Evolutionary conservation across 139 green algal species (phyloP), one percentile per base, ranked within the genome.

Genomic region (Tetraselmis striata): DNA sequence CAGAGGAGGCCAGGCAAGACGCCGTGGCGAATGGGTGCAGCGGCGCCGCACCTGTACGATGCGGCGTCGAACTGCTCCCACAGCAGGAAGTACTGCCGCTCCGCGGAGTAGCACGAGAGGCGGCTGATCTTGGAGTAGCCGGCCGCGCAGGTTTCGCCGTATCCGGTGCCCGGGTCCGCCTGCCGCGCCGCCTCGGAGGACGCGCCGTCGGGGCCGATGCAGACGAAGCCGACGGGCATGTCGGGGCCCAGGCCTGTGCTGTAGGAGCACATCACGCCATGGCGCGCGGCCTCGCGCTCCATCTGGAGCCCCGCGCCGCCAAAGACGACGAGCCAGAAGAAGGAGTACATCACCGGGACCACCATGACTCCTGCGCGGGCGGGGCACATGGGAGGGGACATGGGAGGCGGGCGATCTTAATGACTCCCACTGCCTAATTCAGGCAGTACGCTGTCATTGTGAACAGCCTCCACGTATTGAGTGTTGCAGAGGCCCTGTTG

Each of bases 221-320:
- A 67, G 11, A 67, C 45, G 18, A 67, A 67, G 11, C 45, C 45
- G 11, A 67, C 45, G 45, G 45, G 45, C 45, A 18, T 67, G 45
- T 67, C 45, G 45, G 45, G 18, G 18, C 45, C 18, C 45, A 67
- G 45, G 11, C 45, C 45, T 18, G 45, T 18, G 45, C 45, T 67
- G 45, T 67, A 67, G 18, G 45, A 67, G 78, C 78, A 82, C 28
- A 29, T 75, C 29, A 82, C 67, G 78, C 78, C 78, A 0, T 76
- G 78, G 0, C 67, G 59, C 31, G 78, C 85, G 18, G 81, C 85
- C 31, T 79, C 32, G 32, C 85, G 81, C 76, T 88, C 74, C 77
- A 86, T 84, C 59, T 83, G 81, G 78, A 88, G 84, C 25, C 78
- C 85, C 26, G 77, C 32, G 74, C 75, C 74, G 79, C 85, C 85